Evolutionary conservation across 2,329 filamentous ascomycete genomes (phyloP).

Genomic region (Calycina herbarum): DNA sequence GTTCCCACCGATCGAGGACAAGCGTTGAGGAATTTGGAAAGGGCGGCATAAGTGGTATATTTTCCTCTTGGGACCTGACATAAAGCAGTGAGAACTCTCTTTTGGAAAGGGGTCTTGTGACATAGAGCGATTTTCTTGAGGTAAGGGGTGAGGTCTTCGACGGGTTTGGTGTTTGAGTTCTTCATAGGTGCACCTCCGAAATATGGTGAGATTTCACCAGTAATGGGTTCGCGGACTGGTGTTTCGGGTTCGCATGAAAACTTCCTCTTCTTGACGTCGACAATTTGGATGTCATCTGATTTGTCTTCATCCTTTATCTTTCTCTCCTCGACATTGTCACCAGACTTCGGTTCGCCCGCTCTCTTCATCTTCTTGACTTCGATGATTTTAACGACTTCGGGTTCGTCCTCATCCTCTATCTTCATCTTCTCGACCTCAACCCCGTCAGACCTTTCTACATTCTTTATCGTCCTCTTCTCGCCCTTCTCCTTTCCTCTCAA

Average conservation of each 20-base stretch:
- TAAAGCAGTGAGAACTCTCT: slow-evolving; percentile 66
- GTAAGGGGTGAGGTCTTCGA: slow-evolving; percentile 24
- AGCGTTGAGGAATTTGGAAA: slow-evolving; percentile 56
- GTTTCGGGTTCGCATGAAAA: not conserved
- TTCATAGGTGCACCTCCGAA: not conserved
- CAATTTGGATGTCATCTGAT: no score
- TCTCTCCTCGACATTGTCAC: not conserved
- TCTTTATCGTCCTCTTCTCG: slow-evolving; percentile 2
- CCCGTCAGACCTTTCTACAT: not conserved
- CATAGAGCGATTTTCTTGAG: slow-evolving; percentile 31
- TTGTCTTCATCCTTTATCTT: not conserved
- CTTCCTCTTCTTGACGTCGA: not conserved
- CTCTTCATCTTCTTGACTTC: no score
- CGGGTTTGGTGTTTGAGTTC: not conserved
- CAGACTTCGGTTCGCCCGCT: no score
- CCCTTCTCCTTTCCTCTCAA: slow-evolving; percentile 34
- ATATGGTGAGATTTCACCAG: not conserved
- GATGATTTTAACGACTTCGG: no score
- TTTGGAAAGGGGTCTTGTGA: slow-evolving; percentile 53
- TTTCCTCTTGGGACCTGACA: slow-evolving; percentile 59
- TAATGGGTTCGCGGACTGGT: not conserved
- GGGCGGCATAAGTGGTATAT: slow-evolving; percentile 59
- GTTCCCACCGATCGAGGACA: slow-evolving; percentile 63
- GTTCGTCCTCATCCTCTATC: not conserved
- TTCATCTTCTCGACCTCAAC: not conserved